Evolutionary conservation across 768 basidiomycete genomes (phyloP), one percentile per base, ranked within the genome.

Genomic region (Chalciporus piperatus): DNA sequence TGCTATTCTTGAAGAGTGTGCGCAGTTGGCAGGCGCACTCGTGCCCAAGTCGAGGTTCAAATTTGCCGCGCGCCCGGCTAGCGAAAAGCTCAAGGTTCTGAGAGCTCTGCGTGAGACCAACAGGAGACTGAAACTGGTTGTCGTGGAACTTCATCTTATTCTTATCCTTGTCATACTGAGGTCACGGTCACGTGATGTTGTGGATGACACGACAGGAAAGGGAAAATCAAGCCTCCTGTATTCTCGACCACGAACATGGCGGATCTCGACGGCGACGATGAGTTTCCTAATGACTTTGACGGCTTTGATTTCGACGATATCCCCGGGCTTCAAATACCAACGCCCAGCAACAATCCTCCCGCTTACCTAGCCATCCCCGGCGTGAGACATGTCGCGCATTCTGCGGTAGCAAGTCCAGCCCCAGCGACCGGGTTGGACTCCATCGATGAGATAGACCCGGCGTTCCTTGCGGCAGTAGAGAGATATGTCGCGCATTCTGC

Each of bases 201-300:
- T 16, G 16, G n/a, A 37, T 37, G 16, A 11, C 30, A 7, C 7
- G 6, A 11, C 11, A 7, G n/a, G n/a, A n/a, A n/a, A n/a, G 7
- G 30, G 30, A 30, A 30, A 30, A 9, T 30, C 30, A 30, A n/a
- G 13, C 35, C 35, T 37, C 35, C 35, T 37, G 35, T 37, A 5
- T 37, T 2, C 37, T n/a, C 42, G 7, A 10, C 37, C 23, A 54
- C 50, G 17, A 45, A 37, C 28, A 71, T 71, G 70, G 43, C 65
- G 30, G 59, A 59, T 48, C 41, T 25, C 1, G 59, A 59, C 28
- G 61, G 58, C 1, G 70, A 70, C n/a, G 80, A 85, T 59, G 77
- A 82, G 48, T 87, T 78, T 50, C 76, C 75, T 0, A 83, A 85
- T 59, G 76, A 78, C 20, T 79, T 84, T 51, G 74, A 74, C 4